These are phyloP conservation scores for Pascua sp. DNA, from an alignment of 1,284 basidiomycete species.

Conservation along the genomic window DNA sequence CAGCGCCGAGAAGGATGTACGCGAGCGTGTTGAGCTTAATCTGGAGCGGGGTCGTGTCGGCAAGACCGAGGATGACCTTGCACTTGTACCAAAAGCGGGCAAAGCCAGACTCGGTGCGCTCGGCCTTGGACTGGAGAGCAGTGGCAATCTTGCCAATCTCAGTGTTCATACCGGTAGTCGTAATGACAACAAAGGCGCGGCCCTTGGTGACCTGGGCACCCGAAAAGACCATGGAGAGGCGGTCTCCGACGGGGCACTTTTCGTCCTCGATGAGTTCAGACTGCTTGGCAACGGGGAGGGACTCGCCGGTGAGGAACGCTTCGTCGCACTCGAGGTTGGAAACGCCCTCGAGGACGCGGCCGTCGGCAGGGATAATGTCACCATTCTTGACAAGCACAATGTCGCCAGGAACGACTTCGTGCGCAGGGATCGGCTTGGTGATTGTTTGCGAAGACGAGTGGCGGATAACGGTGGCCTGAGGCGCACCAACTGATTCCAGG, in stretches of 20 bases:
- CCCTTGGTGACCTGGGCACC: constrained; percentile 65
- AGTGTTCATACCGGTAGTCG: constrained; percentile 64
- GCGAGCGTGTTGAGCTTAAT: constrained; percentile 62
- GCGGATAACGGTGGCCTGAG: constrained; percentile 61
- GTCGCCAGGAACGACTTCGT: constrained; percentile 63
- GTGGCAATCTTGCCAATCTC: constrained; percentile 62
- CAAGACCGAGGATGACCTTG: constrained; percentile 50
- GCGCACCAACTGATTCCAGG: constrained; percentile 53
- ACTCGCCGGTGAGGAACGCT: constrained; percentile 66
- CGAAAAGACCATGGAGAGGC: constrained; percentile 53
- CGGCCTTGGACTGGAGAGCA: constrained; percentile 50
- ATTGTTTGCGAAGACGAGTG: constrained; percentile 16
- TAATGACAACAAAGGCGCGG: constrained; percentile 59
- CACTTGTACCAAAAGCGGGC: constrained; percentile 41
- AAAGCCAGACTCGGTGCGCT: constrained; percentile 42
- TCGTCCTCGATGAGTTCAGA: constrained; percentile 49
- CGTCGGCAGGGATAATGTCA: constrained; percentile 62
- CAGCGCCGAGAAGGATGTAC: constrained; percentile 58
- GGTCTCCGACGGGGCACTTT: constrained; percentile 55
- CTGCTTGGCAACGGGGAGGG: constrained; percentile 63
- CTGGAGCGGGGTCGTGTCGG: constrained; percentile 60
- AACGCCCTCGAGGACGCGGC: constrained; percentile 51
- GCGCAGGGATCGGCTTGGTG: constrained; percentile 56
- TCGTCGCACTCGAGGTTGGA: constrained; percentile 61
- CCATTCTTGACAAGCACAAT: constrained; percentile 59